Evolutionary conservation across 2,329 filamentous ascomycete species (phyloP).

Genomic region (Colletotrichum phormii): DNA sequence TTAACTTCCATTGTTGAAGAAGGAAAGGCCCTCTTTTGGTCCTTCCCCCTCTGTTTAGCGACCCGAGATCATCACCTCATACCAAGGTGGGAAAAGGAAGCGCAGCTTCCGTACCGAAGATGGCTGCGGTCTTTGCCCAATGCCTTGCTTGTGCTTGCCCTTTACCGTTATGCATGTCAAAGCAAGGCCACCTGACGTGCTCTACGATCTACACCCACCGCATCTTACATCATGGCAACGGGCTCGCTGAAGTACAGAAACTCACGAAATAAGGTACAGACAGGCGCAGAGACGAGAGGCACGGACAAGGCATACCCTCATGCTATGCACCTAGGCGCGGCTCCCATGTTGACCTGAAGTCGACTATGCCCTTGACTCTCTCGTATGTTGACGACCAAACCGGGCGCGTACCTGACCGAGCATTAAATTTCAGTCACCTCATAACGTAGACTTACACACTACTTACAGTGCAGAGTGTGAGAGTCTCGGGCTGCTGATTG

Average conservation of each 20-base stretch:
- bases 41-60: neutral
- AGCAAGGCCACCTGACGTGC: conserved; percentile 21
- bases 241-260: neutral
- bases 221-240: conserved; percentile 23
- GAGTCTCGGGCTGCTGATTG: conserved; percentile 1
- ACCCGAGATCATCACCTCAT: conserved; percentile 1
- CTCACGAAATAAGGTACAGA: neutral
- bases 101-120: neutral
- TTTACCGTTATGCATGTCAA: conserved; percentile 13
- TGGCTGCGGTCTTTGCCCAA: neutral
- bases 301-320: conserved; percentile 14
- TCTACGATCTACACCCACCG: conserved; percentile 1
- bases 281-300: conserved; percentile 5
- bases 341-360: conserved; percentile 24
- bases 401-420: conserved; percentile 6
- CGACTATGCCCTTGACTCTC: neutral
- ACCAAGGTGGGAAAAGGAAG: neutral
- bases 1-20: no score
- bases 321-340: neutral
- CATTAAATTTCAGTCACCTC: neutral
- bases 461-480: no score
- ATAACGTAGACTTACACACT: no score
- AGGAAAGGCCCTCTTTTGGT: no score
- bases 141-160: neutral
- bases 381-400: conserved; percentile 2